Evolutionary conservation across 768 basidiomycete species (phyloP).

Genomic region (Leccinum fibrillosum): DNA sequence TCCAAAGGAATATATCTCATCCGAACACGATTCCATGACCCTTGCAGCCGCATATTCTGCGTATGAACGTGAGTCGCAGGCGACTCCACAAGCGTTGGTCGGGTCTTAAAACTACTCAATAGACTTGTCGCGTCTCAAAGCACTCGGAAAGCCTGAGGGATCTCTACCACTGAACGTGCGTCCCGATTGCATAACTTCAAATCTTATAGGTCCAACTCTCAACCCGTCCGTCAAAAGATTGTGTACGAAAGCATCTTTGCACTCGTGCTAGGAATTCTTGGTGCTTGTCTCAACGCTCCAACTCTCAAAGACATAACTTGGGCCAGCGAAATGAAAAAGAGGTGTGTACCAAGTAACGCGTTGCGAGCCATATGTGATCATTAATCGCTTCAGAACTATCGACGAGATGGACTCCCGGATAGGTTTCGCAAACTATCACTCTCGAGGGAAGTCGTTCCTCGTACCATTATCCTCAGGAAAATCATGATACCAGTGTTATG

Average conservation of each 20-base stretch:
- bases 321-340: conserved; percentile 84
- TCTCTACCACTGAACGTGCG: conserved; percentile 62
- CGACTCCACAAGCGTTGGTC: conserved; percentile 17
- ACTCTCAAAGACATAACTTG: conserved; percentile 78
- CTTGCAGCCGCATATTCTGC: conserved; percentile 70
- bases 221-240: conserved; percentile 42
- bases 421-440: conserved; percentile 60
- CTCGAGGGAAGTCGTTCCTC: conserved; percentile 45
- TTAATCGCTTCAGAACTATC: conserved; percentile 48
- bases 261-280: conserved; percentile 65
- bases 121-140: conserved; percentile 79
- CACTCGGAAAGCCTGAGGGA: conserved; percentile 67
- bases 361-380: neutral
- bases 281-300: conserved; percentile 68
- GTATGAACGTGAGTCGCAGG: conserved; percentile 62
- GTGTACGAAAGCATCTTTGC: conserved; percentile 62
- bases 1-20: neutral
- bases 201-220: neutral
- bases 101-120: conserved; percentile 2
- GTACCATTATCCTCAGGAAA: conserved; percentile 2
- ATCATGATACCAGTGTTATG: conserved; percentile 1
- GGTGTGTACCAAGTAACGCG: conserved; percentile 42
- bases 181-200: neutral
- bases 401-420: conserved; percentile 73
- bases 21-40: neutral